These are phyloP conservation scores for Chlorophyllum brunneum DNA, from an alignment of 768 basidiomycete species.

Conservation along the genomic window DNA sequence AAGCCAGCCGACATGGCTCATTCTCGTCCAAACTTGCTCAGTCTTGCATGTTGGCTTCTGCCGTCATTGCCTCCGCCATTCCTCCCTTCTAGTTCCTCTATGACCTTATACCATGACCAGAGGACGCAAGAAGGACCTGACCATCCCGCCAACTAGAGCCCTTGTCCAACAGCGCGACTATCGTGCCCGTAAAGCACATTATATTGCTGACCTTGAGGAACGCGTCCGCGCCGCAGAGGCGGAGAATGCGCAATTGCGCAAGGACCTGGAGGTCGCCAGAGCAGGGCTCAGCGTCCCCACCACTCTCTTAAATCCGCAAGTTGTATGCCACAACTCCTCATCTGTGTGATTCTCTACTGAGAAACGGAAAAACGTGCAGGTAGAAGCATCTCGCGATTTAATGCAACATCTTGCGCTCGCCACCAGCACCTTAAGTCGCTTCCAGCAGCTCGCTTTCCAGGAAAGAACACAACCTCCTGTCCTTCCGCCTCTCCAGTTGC, in stretches of 20 bases:
- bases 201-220: conserved; percentile 53
- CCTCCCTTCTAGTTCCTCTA: conserved; percentile 15
- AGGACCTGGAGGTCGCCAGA: conserved; percentile 42
- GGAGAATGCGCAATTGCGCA: conserved; percentile 47
- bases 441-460: conserved; percentile 45
- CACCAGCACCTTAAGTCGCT: conserved; percentile 47
- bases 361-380: conserved; percentile 28
- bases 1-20: conserved; percentile 20
- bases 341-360: neutral
- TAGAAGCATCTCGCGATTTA: conserved; percentile 48
- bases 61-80: conserved; percentile 13
- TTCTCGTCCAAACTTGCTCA: conserved; percentile 28
- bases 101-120: conserved; percentile 43
- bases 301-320: conserved; percentile 24
- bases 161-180: conserved; percentile 64
- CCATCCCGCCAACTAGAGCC: conserved; percentile 54
- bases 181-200: conserved; percentile 55
- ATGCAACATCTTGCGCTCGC: conserved; percentile 44
- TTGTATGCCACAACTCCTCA: conserved; percentile 22
- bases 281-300: conserved; percentile 31
- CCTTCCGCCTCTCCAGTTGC: conserved; percentile 8
- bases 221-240: conserved; percentile 50
- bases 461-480: conserved; percentile 16
- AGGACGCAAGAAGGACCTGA: conserved; percentile 62
- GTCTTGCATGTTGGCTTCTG: conserved; percentile 14